Evolutionary conservation across 129 eudicot species (phyloP).

Genomic region (Helianthus annuus): DNA sequence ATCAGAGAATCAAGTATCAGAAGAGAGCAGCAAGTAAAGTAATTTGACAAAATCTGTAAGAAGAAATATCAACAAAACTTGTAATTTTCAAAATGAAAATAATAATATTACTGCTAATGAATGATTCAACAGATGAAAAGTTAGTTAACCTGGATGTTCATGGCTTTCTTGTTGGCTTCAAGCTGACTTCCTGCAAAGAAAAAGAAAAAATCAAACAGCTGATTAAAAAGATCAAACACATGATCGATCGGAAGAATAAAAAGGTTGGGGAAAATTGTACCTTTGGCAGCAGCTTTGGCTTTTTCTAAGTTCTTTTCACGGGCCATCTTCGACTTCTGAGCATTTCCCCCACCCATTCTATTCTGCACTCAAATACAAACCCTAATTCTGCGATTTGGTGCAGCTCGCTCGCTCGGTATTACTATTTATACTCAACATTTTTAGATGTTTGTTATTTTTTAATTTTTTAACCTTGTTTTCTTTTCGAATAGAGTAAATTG

Average conservation of each 20-base stretch:
- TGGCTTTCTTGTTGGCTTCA: constrained; percentile 76
- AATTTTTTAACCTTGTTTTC: too few relatives aligned
- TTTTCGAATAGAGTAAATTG: too few relatives aligned
- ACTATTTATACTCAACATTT: too few relatives aligned
- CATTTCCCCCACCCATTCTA: constrained; percentile 96
- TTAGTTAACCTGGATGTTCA: constrained; percentile 65
- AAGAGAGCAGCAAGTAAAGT: too few relatives aligned
- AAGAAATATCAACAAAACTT: not conserved
- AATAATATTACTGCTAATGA: too few relatives aligned
- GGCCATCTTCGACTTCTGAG: constrained; percentile 93
- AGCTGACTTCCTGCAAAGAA: constrained; percentile 71
- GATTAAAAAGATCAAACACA: not conserved
- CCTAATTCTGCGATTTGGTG: constrained; percentile 30
- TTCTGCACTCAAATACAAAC: constrained; percentile 22
- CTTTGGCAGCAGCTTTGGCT: constrained; percentile 53
- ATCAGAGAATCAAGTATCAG: too few relatives aligned
- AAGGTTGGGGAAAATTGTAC: constrained; percentile 6
- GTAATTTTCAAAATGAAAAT: too few relatives aligned
- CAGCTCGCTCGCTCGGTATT: not conserved
- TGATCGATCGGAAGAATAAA: too few relatives aligned
- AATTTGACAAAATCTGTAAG: too few relatives aligned
- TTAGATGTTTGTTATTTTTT: too few relatives aligned
- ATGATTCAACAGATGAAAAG: constrained; percentile 12
- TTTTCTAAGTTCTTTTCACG: constrained; percentile 91
- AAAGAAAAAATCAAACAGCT: not conserved